These are phyloP conservation scores for Catunica adiposa DNA, from an alignment of 2,329 filamentous ascomycete species.

Conservation along the genomic window DNA sequence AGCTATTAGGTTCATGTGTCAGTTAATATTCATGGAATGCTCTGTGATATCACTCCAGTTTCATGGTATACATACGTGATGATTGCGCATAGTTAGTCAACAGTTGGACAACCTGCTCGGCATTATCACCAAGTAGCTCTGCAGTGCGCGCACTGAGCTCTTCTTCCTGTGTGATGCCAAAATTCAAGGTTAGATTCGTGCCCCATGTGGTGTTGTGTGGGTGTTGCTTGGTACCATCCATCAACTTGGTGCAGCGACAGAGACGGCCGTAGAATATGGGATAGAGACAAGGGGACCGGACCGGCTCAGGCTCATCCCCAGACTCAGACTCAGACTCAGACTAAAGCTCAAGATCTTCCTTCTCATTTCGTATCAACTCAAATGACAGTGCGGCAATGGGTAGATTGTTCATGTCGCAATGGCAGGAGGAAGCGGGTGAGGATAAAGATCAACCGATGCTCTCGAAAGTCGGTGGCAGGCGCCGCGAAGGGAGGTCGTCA, in stretches of 20 bases:
- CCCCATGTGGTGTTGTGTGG: slow-evolving; percentile 15
- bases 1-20: slow-evolving; percentile 28
- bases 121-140: slow-evolving; percentile 83
- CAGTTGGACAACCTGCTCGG: slow-evolving; percentile 68
- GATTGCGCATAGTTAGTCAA: slow-evolving; percentile 84
- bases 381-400: background rate
- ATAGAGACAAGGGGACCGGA: background rate
- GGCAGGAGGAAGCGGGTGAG: background rate
- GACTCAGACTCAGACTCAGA: background rate
- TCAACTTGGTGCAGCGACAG: too few species aligned
- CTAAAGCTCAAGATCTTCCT: background rate
- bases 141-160: slow-evolving; percentile 72
- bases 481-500: background rate
- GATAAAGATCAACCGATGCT: background rate
- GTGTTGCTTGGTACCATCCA: too few species aligned
- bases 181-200: slow-evolving; percentile 26
- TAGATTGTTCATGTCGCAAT: slow-evolving; percentile 6
- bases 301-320: background rate
- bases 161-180: slow-evolving; percentile 63
- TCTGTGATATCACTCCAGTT: too few species aligned
- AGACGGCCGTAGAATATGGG: too few species aligned
- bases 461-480: background rate
- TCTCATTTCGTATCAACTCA: slow-evolving; percentile 7
- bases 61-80: slow-evolving; percentile 63
- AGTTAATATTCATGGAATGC: too few species aligned